Evolutionary conservation across 139 green algal genomes (phyloP).

Genomic region (Asterochloris erici): DNA sequence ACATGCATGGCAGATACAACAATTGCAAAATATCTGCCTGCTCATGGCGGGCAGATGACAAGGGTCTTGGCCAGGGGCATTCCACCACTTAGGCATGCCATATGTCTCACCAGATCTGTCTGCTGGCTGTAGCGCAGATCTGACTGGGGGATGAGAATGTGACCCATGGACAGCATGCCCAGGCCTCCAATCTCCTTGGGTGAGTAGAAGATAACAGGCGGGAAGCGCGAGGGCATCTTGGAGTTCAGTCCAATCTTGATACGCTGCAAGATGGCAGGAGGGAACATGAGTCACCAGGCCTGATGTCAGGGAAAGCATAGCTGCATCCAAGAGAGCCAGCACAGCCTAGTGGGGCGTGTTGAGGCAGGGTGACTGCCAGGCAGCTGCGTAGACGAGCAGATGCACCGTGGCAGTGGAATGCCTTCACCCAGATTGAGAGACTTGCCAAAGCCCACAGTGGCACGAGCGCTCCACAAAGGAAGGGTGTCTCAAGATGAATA

Average conservation of each 20-base stretch:
- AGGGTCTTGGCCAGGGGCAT: too few relatives aligned
- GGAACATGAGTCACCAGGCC: neutral
- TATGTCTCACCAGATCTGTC: conserved; percentile 79
- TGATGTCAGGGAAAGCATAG: neutral
- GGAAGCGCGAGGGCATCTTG: conserved; percentile 97
- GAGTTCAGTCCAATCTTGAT: conserved; percentile 99
- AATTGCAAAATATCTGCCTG: too few relatives aligned
- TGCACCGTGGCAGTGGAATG: neutral
- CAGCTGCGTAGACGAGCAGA: too few relatives aligned
- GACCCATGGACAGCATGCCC: conserved; percentile 99
- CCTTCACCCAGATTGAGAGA: too few relatives aligned
- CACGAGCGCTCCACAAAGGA: too few relatives aligned
- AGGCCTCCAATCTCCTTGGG: conserved; percentile 99
- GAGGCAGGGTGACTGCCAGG: too few relatives aligned
- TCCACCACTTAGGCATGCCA: too few relatives aligned
- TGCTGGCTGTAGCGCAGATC: conserved; percentile 93
- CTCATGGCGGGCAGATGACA: too few relatives aligned
- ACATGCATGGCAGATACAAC: too few relatives aligned
- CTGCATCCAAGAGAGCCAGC: neutral
- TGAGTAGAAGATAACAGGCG: conserved; percentile 96
- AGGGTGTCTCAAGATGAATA: too few relatives aligned
- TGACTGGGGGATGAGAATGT: conserved; percentile 97
- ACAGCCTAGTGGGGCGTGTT: too few relatives aligned
- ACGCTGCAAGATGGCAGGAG: conserved; percentile 33
- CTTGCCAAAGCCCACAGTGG: too few relatives aligned